Base-by-base conservation (phyloP, 2,329 filamentous ascomycete genomes). In the Fusarium sp. region DNA sequence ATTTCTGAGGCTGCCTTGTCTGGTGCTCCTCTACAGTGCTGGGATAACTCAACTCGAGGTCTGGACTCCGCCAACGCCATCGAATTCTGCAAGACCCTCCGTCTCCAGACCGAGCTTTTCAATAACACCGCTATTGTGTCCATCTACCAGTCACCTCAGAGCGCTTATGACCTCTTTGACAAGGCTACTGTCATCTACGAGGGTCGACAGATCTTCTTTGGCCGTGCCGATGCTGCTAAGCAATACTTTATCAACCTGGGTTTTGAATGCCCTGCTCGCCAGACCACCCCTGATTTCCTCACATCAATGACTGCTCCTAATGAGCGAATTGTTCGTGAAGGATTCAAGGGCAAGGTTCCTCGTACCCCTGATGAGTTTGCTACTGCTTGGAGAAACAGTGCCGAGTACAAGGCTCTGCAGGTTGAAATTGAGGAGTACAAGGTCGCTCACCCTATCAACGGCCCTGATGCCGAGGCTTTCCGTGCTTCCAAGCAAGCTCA, bases 31-130 rank as follows among this genome's bases (percentile, higher is more conserved):
- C 81, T 90, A n/a, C 88, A 90, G 76, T 89, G 88, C 83, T 90
- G 88, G 88, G 88, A 93, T 76, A 93, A 93, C 83, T 90, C 88
- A 42, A 93, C 92, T 30, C 86, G 92, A 81, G 91, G 91, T 80
- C 84, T 93, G 35, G 92, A 94, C 81, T 91, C 88, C 35, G 91
- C 91, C 80, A 93, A 93, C 79, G 91, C 92, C 56, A 86, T 93
- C 65, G 91, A 93, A 79, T 93, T 93, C 78, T 90, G 88, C 81
- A 91, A 89, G 81, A 93, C 90, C 2, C 83, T 94, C 12, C 88
- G 90, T 40, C 83, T 91, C 54, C 87, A 90, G 77, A 89, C 90
- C 3, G 90, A 93, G 75, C 85, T 93, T 35, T 91, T 90, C 67
- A 86, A 86, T 67, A 89, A 83, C 77, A 91, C 91, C 5, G 89